Base-by-base conservation (phyloP, 768 basidiomycete genomes). In the Butyriboletus loyo region DNA sequence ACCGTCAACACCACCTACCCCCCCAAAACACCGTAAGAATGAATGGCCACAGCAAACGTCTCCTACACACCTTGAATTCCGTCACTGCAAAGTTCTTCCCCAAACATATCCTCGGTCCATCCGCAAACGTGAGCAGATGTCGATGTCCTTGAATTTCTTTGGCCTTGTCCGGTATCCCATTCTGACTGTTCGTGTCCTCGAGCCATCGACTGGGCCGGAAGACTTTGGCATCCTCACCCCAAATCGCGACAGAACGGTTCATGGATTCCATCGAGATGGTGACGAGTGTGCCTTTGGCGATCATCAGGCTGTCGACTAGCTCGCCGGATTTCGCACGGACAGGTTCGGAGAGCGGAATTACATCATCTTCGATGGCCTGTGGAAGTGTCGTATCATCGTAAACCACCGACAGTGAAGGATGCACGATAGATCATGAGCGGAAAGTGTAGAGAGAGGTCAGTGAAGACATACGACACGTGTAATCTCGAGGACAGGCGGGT, bases 161-260 rank as follows among this genome's bases (percentile, higher is more conserved):
- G 0, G 73, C 71, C 13, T 60, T 52, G 34, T 34, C 35, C 4
- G 59, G 58, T 3, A 61, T 61, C 1, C 67, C 62, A 13, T 66
- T 62, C 5, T 22, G 27, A 13, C 52, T 36, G 3, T 30, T 17
- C 10, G 22, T 19, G 3, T 66, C 65, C 9, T 65, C 63, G 7
- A 87, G 69, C 86, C 87, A 89, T 17, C 86, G 72, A 47, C 82
- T 80, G 0, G 86, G 86, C 27, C 75, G 71, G 61, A 84, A 89
- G 25, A 76, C 73, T 24, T 75, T 73, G 1, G 83, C 77, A 45
- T 83, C 78, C 0, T 73, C 61, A 0, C 87, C 87, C 87, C 87
- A 88, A 22, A 85, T 63, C 1, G 63, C 68, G 40, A 74, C 71
- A 7, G 79, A 77, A 5, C 71, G 66, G 61, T 87, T 85, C 53